A percentile compares a stretch with the other conserved stretches of the same genome.
Evolutionary conservation across 1,139 yeast species (phyloP).

Genomic region (Blastobotrys arbuscula): DNA sequence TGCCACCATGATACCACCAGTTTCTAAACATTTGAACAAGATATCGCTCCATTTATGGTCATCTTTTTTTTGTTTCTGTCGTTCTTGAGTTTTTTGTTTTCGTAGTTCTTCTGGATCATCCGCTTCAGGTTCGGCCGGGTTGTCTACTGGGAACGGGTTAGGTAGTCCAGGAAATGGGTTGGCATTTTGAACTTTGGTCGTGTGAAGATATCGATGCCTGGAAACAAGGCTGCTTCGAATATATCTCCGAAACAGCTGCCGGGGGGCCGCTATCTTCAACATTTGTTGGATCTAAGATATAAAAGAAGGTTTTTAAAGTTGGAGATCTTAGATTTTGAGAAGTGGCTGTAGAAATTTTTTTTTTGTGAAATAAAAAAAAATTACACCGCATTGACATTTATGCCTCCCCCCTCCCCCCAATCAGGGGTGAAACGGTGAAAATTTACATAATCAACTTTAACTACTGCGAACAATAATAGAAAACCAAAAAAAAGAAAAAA

Average conservation of each 20-base stretch:
- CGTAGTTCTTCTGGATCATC: conserved; percentile 1
- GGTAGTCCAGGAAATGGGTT: conserved; percentile 10
- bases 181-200: neutral
- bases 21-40: conserved; percentile 54
- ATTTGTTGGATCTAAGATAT: too few species aligned
- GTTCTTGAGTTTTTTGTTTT: conserved; percentile 1
- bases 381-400: too few species aligned
- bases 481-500: neutral
- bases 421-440: too few species aligned
- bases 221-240: too few species aligned
- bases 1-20: conserved; percentile 71
- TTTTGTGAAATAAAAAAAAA: too few species aligned
- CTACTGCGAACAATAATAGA: neutral
- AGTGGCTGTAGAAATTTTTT: too few species aligned
- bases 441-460: too few species aligned
- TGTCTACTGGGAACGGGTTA: conserved; percentile 12
- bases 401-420: too few species aligned
- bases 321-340: too few species aligned
- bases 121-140: conserved; percentile 11
- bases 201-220: neutral
- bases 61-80: neutral
- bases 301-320: too few species aligned
- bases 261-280: too few species aligned
- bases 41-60: neutral
- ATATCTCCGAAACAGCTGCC: too few species aligned